These are phyloP conservation scores for Aspergillus proliferans DNA, from an alignment of 2,329 filamentous ascomycete genomes.

Conservation along the genomic window DNA sequence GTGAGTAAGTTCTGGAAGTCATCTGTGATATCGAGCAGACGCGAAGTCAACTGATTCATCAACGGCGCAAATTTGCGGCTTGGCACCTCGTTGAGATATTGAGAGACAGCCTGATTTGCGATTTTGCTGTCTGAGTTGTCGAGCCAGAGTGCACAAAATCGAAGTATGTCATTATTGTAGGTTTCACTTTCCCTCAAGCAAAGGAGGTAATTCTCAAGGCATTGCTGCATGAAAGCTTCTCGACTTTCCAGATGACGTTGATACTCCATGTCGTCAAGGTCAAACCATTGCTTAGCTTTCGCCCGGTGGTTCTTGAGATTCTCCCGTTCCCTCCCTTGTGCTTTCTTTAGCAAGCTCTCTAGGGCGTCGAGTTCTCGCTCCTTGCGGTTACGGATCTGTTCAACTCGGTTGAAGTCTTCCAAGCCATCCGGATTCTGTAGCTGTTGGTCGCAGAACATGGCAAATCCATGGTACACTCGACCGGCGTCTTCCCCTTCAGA, in stretches of 20 bases:
- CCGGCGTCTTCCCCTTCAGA: slow-evolving; percentile 68
- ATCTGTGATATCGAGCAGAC: slow-evolving; percentile 64
- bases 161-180: slow-evolving; percentile 80
- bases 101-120: slow-evolving; percentile 70
- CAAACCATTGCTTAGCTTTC: slow-evolving; percentile 80
- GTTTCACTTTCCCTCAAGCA: slow-evolving; percentile 79
- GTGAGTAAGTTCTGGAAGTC: slow-evolving; percentile 72
- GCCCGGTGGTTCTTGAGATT: slow-evolving; percentile 56
- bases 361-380: slow-evolving; percentile 72
- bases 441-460: slow-evolving; percentile 90
- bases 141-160: slow-evolving; percentile 91
- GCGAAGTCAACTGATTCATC: slow-evolving; percentile 96
- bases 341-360: slow-evolving; percentile 50
- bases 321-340: slow-evolving; percentile 48
- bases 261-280: slow-evolving; percentile 84
- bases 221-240: slow-evolving; percentile 76
- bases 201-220: slow-evolving; percentile 86
- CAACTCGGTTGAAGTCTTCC: slow-evolving; percentile 76
- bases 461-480: slow-evolving; percentile 89
- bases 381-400: slow-evolving; percentile 73
- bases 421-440: slow-evolving; percentile 77
- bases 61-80: slow-evolving; percentile 87
- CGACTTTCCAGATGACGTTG: slow-evolving; percentile 69
- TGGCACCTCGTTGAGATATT: slow-evolving; percentile 66
- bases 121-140: slow-evolving; percentile 70